Base-by-base conservation (phyloP, 1,284 basidiomycete genomes). In the Kalmanozyma brasiliensis region DNA sequence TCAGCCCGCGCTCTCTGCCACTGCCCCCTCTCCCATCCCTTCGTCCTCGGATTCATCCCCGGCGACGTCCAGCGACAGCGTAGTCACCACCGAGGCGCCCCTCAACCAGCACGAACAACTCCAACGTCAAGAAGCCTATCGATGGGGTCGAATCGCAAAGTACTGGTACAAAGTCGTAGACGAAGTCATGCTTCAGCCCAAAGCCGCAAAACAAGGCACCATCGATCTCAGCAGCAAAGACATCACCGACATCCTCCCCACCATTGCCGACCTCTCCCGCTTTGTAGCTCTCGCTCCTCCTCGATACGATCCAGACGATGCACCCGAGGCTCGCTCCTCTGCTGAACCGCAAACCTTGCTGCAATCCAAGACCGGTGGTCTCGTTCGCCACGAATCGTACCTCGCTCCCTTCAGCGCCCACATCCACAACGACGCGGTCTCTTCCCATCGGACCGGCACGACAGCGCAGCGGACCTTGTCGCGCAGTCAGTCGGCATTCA, bases 111-210 rank as follows among this genome's bases (percentile, higher is more conserved):
- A 44, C 13, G 45, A 53, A 2, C 19, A 58, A 7, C 36, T 7
- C 29, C 44, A 41, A 22, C 53, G 44, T n/a, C 46, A 52, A 16
- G 24, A 69, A 40, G 52, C 47, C 6, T 43, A 60, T 20, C 45
- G 56, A 14, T 69, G 66, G 66, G 56, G 49, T 24, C 55, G 49
- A 20, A 59, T 59, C 34, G 66, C 59, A 34, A 60, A 55, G 20
- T 69, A 49, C 33, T 69, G 66, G 66, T 49, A 45, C 55, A 69
- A 64, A 20, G 60, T 69, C 26, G 66, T 69, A 5, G 66, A 69
- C 32, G 47, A 64, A 4, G 56, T 36, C 56, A 69, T 69, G 35
- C 49, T 69, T 13, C 20, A 57, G 6, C 24, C 51, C 22, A 69
- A 64, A 35, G 40, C 52, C 5, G 38, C 66, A 2, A 63, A 64